phyloP scores from a whole-genome alignment of 164 flowering plant species.

The Nelumbo lutea region DNA sequence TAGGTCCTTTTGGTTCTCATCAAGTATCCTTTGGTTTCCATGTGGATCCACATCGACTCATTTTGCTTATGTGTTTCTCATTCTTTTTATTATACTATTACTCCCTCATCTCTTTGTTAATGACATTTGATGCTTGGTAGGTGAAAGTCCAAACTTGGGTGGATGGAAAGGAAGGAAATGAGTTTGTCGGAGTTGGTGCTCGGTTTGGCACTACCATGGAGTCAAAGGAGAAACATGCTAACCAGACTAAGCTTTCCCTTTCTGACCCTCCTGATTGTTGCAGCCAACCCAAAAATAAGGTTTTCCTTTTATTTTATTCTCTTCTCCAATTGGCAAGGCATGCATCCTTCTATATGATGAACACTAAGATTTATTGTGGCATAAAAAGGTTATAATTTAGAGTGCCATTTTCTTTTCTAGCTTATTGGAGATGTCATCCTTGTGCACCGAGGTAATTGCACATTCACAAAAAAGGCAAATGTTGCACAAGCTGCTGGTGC shows the following conservation, averaged over 20 bases:
- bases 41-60: background rate
- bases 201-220: slow-evolving; percentile 65
- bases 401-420: slow-evolving; percentile 27
- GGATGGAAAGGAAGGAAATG: slow-evolving; percentile 33
- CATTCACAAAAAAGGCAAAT: slow-evolving; percentile 77
- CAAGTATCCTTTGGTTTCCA: background rate
- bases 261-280: slow-evolving; percentile 71
- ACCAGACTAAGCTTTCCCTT: slow-evolving; percentile 41
- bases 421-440: slow-evolving; percentile 69
- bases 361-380: background rate
- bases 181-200: slow-evolving; percentile 76
- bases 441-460: slow-evolving; percentile 88
- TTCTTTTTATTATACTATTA: background rate
- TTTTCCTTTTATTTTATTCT: slow-evolving; percentile 10
- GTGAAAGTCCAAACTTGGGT: slow-evolving; percentile 66
- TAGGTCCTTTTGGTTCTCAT: background rate
- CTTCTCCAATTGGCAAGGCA: background rate
- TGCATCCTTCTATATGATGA: background rate
- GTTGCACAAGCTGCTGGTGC: slow-evolving; percentile 89
- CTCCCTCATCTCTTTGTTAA: no score
- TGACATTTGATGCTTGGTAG: slow-evolving; percentile 21
- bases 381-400: slow-evolving; percentile 4
- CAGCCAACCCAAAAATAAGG: slow-evolving; percentile 50
- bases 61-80: background rate
- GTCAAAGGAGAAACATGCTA: slow-evolving; percentile 69